phyloP scores from a whole-genome alignment of 164 flowering plant species.

The Tetracentron sinense region DNA sequence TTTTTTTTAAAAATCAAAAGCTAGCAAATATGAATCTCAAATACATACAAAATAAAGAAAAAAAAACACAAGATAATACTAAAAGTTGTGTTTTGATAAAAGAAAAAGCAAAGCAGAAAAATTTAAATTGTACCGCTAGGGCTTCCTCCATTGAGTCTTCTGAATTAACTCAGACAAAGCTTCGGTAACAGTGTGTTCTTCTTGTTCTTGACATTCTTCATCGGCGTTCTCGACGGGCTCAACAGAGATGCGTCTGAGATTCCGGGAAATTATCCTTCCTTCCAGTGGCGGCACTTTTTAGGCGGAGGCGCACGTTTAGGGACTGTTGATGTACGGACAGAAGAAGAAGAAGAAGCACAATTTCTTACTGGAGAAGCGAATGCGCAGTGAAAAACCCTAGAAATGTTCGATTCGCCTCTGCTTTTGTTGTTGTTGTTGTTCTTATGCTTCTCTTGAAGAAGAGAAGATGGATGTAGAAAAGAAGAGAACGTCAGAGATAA shows the following conservation, averaged over 20 bases:
- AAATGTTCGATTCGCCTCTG: neutral
- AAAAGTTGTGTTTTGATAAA: neutral
- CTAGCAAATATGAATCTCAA: no score
- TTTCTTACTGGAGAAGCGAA: conserved; percentile 21
- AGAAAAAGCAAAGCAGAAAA: neutral
- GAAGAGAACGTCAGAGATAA: conserved; percentile 42
- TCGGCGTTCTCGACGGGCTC: conserved; percentile 32
- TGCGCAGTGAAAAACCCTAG: conserved; percentile 26
- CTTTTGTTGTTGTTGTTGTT: neutral
- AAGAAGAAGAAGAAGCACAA: conserved; percentile 14
- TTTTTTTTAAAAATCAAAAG: neutral
- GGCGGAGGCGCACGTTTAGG: conserved; percentile 12
- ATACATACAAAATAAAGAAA: no score
- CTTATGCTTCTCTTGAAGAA: conserved; percentile 8
- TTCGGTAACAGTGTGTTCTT: conserved; percentile 81
- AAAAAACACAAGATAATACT: neutral
- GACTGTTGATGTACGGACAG: conserved; percentile 10
- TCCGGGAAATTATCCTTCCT: conserved; percentile 80
- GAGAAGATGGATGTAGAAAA: conserved; percentile 29
- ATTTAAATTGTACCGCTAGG: conserved; percentile 44
- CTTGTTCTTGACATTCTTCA: conserved; percentile 83
- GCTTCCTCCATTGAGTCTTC: conserved; percentile 81
- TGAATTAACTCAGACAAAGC: conserved; percentile 54
- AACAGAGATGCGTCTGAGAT: conserved; percentile 22
- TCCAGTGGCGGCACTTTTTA: conserved; percentile 71